These are phyloP conservation scores for Larix kaempferi DNA, from an alignment of 75 land plant species.

Conservation along the genomic window DNA sequence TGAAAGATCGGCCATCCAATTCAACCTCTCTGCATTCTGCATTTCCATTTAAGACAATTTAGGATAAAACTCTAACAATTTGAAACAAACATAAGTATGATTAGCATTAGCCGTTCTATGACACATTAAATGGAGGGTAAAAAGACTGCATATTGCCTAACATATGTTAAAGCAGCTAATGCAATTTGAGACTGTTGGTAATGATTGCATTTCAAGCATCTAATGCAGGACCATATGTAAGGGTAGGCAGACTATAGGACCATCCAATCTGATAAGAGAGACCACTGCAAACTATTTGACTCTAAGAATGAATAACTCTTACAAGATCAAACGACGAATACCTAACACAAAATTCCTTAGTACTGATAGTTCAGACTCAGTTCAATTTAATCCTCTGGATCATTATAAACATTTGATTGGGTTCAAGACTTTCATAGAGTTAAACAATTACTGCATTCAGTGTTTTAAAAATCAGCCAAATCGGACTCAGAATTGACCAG, in stretches of 20 bases:
- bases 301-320: neutral
- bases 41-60: neutral
- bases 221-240: neutral
- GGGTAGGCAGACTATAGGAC: neutral
- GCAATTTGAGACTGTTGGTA: neutral
- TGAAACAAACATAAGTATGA: constrained; percentile 3
- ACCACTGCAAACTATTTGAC: neutral
- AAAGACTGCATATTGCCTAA: neutral
- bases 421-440: neutral
- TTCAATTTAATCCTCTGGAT: neutral
- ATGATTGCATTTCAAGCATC: neutral
- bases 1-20: constrained; percentile 96
- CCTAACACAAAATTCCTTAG: neutral
- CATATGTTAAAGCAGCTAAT: neutral
- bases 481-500: too few relatives aligned
- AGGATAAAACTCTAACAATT: neutral
- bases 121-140: neutral
- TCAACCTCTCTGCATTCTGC: constrained; percentile 75
- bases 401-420: neutral
- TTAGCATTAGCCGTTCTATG: neutral
- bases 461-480: too few relatives aligned
- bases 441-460: neutral
- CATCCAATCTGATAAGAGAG: neutral
- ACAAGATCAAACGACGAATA: neutral
- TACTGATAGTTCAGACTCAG: neutral